phyloP scores from a whole-genome alignment of 1,139 yeast genomes.

The Hemisphaericaspora subhashii region DNA sequence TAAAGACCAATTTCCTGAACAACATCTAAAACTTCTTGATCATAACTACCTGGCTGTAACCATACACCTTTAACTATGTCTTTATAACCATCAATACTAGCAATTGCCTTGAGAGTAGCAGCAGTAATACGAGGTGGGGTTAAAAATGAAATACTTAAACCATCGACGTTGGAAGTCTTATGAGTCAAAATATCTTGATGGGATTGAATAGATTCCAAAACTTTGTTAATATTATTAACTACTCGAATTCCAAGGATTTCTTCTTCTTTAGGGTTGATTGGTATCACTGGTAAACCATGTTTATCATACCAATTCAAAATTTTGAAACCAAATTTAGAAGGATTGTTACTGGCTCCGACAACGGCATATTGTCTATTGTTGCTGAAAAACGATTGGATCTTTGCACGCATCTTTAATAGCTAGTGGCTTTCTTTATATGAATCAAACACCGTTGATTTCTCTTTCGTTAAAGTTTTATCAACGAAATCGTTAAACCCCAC shows the following conservation, averaged over 20 bases:
- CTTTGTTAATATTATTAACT: slow-evolving; percentile 32
- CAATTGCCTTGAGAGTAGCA: slow-evolving; percentile 44
- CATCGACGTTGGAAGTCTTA: slow-evolving; percentile 33
- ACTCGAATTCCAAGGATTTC: slow-evolving; percentile 49
- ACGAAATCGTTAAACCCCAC: no score
- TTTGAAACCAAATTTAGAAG: slow-evolving; percentile 68
- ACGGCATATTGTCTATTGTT: slow-evolving; percentile 59
- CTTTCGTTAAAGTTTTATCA: no score
- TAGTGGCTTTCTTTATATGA: no score
- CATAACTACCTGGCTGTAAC: slow-evolving; percentile 83
- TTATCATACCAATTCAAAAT: slow-evolving; percentile 67
- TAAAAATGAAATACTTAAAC: slow-evolving; percentile 60
- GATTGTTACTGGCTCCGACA: slow-evolving; percentile 70
- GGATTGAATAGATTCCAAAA: slow-evolving; percentile 27
- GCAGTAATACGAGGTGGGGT: slow-evolving; percentile 70
- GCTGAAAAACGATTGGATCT: slow-evolving; percentile 51
- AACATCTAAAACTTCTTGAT: slow-evolving; percentile 48
- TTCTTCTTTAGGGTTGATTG: slow-evolving; percentile 59
- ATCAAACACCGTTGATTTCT: no score
- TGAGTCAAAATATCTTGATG: slow-evolving; percentile 28
- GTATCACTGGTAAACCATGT: slow-evolving; percentile 60
- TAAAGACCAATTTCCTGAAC: slow-evolving; percentile 39
- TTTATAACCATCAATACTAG: slow-evolving; percentile 29
- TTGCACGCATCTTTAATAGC: slow-evolving; percentile 27
- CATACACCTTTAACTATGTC: slow-evolving; percentile 57